Percentiles rank a stretch among this genome's conserved stretches.
Evolutionary conservation across 495 filamentous ascomycete genomes (phyloP).

Genomic region (Pseudoneurospora amorphoporcata): DNA sequence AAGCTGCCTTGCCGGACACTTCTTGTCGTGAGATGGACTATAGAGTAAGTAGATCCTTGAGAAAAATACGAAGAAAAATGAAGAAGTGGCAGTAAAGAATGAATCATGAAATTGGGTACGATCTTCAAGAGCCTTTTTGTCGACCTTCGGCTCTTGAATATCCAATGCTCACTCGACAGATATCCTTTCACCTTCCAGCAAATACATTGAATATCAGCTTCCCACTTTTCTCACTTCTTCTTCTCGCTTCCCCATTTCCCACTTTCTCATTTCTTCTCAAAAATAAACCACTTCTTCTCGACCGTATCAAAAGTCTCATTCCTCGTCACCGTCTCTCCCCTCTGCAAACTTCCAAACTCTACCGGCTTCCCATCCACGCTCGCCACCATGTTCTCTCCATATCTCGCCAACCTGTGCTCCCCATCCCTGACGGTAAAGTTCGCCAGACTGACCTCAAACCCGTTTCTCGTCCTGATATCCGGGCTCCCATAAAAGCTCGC

Average conservation of each 20-base stretch:
- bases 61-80: too few relatives aligned
- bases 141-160: not conserved
- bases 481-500: slow-evolving; percentile 43
- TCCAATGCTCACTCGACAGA: not conserved
- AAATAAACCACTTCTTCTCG: not conserved
- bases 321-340: not conserved
- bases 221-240: too few relatives aligned
- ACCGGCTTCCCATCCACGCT: not conserved
- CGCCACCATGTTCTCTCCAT: slow-evolving; percentile 4
- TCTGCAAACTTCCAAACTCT: not conserved
- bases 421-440: slow-evolving; percentile 48
- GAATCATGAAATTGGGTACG: too few relatives aligned
- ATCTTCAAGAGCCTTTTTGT: too few relatives aligned
- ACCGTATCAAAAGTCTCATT: slow-evolving; percentile 13
- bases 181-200: not conserved
- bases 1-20: too few relatives aligned
- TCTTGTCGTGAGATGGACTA: too few relatives aligned
- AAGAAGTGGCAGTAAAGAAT: too few relatives aligned
- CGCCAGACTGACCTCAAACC: slow-evolving; percentile 46
- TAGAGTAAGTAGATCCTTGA: too few relatives aligned
- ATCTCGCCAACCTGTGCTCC: slow-evolving; percentile 35
- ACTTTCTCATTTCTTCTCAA: not conserved
- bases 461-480: slow-evolving; percentile 28
- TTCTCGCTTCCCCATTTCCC: not conserved
- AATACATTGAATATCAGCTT: too few relatives aligned